A percentile compares a stretch with the other conserved stretches of the same genome.
Evolutionary conservation across 768 basidiomycete genomes (phyloP).

Genomic region (Boletus patriciae): DNA sequence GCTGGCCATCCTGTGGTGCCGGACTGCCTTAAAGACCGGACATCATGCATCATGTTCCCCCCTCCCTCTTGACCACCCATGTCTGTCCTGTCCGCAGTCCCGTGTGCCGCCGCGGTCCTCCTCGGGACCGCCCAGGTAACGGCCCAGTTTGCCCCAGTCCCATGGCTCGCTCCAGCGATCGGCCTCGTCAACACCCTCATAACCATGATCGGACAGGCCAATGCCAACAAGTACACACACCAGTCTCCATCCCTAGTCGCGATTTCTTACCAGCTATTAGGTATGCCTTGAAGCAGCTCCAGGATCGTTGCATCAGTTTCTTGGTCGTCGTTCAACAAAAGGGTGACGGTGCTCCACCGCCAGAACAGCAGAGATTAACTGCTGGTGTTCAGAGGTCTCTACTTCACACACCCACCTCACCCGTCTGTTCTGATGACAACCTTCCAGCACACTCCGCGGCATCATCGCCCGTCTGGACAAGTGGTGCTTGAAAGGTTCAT

Average conservation of each 20-base stretch:
- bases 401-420: neutral
- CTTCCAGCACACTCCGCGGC: conserved; percentile 30
- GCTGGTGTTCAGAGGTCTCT: conserved; percentile 34
- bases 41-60: neutral
- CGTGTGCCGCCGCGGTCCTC: conserved; percentile 10
- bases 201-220: conserved; percentile 47
- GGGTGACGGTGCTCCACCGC: conserved; percentile 27
- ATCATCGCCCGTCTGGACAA: conserved; percentile 43
- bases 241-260: neutral
- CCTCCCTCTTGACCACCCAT: conserved; percentile 8
- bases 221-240: conserved; percentile 45
- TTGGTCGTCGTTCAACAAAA: conserved; percentile 40
- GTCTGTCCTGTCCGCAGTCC: conserved; percentile 13
- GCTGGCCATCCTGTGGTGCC: conserved; percentile 21
- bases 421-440: conserved; percentile 5
- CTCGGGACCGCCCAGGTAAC: conserved; percentile 41
- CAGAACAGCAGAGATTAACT: conserved; percentile 35
- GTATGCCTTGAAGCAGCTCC: conserved; percentile 43
- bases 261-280: conserved; percentile 28
- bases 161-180: conserved; percentile 45
- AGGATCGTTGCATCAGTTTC: conserved; percentile 47
- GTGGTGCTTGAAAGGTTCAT: conserved; percentile 41
- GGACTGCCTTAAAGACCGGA: conserved; percentile 6
- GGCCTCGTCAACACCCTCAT: conserved; percentile 46
- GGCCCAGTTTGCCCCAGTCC: conserved; percentile 49